Evolutionary conservation across 768 basidiomycete genomes (phyloP).

Genomic region (Fomitopsis serialis): DNA sequence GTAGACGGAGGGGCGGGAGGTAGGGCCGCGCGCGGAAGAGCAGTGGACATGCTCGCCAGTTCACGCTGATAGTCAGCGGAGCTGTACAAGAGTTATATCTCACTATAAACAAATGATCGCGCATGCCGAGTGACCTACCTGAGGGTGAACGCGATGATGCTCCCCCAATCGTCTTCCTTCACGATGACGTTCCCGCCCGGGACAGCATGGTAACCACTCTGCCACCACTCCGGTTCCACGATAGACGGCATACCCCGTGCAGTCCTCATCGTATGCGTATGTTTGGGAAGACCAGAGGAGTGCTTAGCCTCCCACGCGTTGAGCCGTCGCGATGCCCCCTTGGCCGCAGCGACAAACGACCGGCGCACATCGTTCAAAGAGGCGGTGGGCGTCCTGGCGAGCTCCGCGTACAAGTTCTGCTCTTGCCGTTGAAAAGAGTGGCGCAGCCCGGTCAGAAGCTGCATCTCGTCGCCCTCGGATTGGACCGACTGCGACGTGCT

Average conservation of each 20-base stretch:
- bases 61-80: slow-evolving; percentile 53
- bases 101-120: too few species aligned
- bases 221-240: slow-evolving; percentile 63
- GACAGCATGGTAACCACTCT: slow-evolving; percentile 50
- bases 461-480: slow-evolving; percentile 22
- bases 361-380: slow-evolving; percentile 61
- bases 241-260: neutral
- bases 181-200: slow-evolving; percentile 66
- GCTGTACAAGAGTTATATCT: slow-evolving; percentile 31
- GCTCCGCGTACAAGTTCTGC: slow-evolving; percentile 51
- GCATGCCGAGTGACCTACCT: slow-evolving; percentile 39
- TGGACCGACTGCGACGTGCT: neutral
- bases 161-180: slow-evolving; percentile 70
- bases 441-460: slow-evolving; percentile 44
- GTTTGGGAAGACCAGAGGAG: slow-evolving; percentile 26
- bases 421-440: slow-evolving; percentile 55
- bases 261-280: slow-evolving; percentile 15
- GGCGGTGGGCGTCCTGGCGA: slow-evolving; percentile 38
- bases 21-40: slow-evolving; percentile 4
- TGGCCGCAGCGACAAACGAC: slow-evolving; percentile 46
- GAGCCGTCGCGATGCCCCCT: slow-evolving; percentile 49
- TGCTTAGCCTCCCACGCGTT: slow-evolving; percentile 65
- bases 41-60: slow-evolving; percentile 24
- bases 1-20: slow-evolving; percentile 19
- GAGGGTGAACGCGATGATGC: slow-evolving; percentile 72